Base-by-base conservation (phyloP, 192 early-diverging fungal genomes). In the Podila clonocystis region DNA sequence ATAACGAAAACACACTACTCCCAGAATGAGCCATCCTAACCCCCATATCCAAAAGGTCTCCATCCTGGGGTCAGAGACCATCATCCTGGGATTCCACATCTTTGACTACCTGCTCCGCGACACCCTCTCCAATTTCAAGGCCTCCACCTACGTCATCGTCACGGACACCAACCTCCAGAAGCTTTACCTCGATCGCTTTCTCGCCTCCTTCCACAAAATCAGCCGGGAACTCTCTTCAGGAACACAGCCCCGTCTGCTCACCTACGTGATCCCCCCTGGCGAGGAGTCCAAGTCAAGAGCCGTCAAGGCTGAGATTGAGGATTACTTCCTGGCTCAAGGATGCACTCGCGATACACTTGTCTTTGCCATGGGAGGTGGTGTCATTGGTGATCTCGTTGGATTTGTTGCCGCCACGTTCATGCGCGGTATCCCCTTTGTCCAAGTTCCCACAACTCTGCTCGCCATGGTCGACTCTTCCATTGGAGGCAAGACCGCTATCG, bases 381-480 rank as follows among this genome's bases (percentile, higher is more conserved):
- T 99, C 0, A 95, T 99, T 77, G 97, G 98, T 59, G 98, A 99
- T 83, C 83, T 99, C 63, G 90, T 94, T 24, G 97, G 97, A 60
- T 99, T 91, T 84, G 95, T 97, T n/a, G 97, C 98, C 12, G 94
- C 98, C 8, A 99, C 96, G 4, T 99, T 97, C 75, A 99, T 99
- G 97, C 92, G 97, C 55, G 98, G 98, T 24, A 89, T 95, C 55
- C 92, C 94, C n/a, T 90, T 96, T 75, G 85, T 99, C 20, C 98
- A 98, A 82, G 90, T 99, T 28, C 98, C 98, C 4, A 99, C 96
- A 4, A 96, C 96, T 20, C 84, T 99, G 26, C 87, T 97, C 74
- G 95, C 97, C 8, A 98, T 99, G 97, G 96, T 98, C 6, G 97
- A 99, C 83, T 98, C 96, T 15, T 97, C 96, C 19, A 94, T 99